Evolutionary conservation across 2,329 filamentous ascomycete species (phyloP).

Genomic region (Exophiala viscosa): DNA sequence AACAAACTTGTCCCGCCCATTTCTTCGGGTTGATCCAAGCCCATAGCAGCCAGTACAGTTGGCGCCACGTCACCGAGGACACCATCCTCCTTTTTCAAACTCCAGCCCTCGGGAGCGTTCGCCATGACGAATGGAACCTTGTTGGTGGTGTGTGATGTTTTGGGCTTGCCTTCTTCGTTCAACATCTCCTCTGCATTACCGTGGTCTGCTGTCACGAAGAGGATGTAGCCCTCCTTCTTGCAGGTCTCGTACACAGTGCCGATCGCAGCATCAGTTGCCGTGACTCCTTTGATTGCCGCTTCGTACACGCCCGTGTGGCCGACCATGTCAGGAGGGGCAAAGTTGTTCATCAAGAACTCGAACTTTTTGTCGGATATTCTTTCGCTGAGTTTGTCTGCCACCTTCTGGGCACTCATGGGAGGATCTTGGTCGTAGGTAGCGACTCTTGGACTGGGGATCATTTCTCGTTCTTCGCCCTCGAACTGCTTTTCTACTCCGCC

Average conservation of each 20-base stretch:
- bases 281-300: slow-evolving; percentile 78
- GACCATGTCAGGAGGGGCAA: slow-evolving; percentile 98
- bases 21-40: slow-evolving; percentile 79
- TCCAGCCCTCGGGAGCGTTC: slow-evolving; percentile 88
- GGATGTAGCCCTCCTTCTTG: slow-evolving; percentile 86
- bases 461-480: slow-evolving; percentile 83
- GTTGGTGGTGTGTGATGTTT: slow-evolving; percentile 98
- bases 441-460: slow-evolving; percentile 92
- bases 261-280: slow-evolving; percentile 89
- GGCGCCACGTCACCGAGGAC: slow-evolving; percentile 97
- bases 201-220: slow-evolving; percentile 96
- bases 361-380: slow-evolving; percentile 79
- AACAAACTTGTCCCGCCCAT: slow-evolving; percentile 88
- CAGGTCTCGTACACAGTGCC: slow-evolving; percentile 88
- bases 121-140: slow-evolving; percentile 98
- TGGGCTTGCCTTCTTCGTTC: slow-evolving; percentile 89
- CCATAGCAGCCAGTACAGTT: slow-evolving; percentile 89
- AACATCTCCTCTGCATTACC: slow-evolving; percentile 99
- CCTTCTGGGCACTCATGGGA: slow-evolving; percentile 89
- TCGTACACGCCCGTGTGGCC: slow-evolving; percentile 98
- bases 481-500: slow-evolving; percentile 97
- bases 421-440: slow-evolving; percentile 92
- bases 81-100: slow-evolving; percentile 74
- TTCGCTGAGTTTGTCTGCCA: slow-evolving; percentile 86
- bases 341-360: slow-evolving; percentile 99